Evolutionary conservation across 2,329 filamentous ascomycete genomes (phyloP), one percentile per base, ranked within the genome.

Genomic region (Thermochaetoides dissita): DNA sequence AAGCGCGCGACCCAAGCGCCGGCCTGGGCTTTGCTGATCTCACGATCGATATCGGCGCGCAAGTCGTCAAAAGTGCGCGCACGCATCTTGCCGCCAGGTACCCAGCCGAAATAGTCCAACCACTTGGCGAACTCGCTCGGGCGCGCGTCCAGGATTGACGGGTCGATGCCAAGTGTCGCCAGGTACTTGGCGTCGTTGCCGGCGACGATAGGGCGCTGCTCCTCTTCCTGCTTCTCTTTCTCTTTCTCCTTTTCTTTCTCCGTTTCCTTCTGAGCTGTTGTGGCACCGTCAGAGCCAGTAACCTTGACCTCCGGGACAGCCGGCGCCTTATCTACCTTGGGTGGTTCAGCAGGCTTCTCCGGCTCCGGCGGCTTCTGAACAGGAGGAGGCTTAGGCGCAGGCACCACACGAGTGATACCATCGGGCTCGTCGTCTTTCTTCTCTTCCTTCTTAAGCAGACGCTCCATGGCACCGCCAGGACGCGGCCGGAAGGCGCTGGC

Each of bases 101-200:
- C 79, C 86, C 87, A 95, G 31, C 87, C 87, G 57, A 94, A 84
- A 56, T 93, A 85, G 49, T 85, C 80, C 31, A 95, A 69, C 62
- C 86, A 79, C 48, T 79, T 74, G 44, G 89, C 81, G 53, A 95
- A 89, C 41, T 94, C 85, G 6, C 79, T 69, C 6, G 84, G 84
- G 48, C 79, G 74, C 39, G 77, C 80, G 54, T 86, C 82, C 40
- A 95, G 65, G n/a, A 94, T 61, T 10, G 65, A 69, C 1, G 82
- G 72, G 54, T 94, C 84, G 37, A 95, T 73, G 7, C 84, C 86
- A 34, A 95, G 69, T 8, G 75, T 75, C 36, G 81, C 74, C 11
- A 91, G 74, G 55, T 91, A 89, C 57, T 81, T 85, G 40, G 76
- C 71, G 51, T 89, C 84, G 51, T 89, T 83, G 30, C 84, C 79